Evolutionary conservation across 345 rosid species (phyloP).

Genomic region (Erodium maritimum): DNA sequence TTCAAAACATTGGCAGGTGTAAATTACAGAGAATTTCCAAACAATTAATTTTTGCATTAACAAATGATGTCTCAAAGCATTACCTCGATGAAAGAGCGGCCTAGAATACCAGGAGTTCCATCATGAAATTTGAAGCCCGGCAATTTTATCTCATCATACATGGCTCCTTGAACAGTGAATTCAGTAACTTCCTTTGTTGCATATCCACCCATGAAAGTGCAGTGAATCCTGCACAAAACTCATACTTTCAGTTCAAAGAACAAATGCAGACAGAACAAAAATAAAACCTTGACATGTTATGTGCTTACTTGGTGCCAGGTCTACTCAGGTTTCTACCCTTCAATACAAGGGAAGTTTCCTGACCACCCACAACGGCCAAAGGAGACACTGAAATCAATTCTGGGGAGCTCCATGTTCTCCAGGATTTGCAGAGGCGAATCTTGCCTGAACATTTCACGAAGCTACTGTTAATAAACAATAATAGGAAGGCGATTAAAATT

Average conservation of each 20-base stretch:
- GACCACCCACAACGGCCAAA: conserved; percentile 64
- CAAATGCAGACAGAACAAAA: not conserved
- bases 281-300: conserved; percentile 4
- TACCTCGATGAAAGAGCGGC: conserved; percentile 92
- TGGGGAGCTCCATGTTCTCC: conserved; percentile 56
- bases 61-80: conserved; percentile 2
- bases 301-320: conserved; percentile 58
- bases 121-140: conserved; percentile 36
- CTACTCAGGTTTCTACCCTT: conserved; percentile 64
- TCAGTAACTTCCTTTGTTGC: conserved; percentile 32
- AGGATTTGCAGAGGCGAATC: conserved; percentile 53
- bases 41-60: too few relatives aligned
- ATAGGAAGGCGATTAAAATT: too few relatives aligned
- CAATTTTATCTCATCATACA: conserved; percentile 46
- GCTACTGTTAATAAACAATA: too few relatives aligned
- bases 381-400: conserved; percentile 75
- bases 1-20: conserved; percentile 2
- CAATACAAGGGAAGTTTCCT: conserved; percentile 47
- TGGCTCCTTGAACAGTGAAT: conserved; percentile 18
- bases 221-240: conserved; percentile 45
- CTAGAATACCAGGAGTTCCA: conserved; percentile 24
- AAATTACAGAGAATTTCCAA: too few relatives aligned
- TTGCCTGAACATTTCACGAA: conserved; percentile 37
- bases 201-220: conserved; percentile 55
- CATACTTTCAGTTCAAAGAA: conserved; percentile 6